Evolutionary conservation across 805 yeast species (phyloP).

Genomic region (Lipomyces yamanashiensis): DNA sequence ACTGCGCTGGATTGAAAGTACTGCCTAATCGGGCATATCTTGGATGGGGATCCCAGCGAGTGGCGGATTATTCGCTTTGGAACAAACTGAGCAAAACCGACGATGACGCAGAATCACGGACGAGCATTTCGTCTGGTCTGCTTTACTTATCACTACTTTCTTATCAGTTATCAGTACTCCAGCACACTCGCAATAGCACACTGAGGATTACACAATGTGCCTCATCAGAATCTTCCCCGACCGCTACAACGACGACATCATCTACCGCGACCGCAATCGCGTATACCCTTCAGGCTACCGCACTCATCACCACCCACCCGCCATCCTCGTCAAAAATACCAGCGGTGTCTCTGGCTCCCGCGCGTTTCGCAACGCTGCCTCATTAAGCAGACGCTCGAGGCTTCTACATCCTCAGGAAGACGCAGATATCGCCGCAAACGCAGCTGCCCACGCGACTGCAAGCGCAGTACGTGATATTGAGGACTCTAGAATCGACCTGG

Average conservation of each 20-base stretch:
- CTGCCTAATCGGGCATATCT: conserved; percentile 1
- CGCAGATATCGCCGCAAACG: conserved; percentile 9
- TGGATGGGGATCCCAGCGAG: background rate
- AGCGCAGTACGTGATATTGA: conserved; percentile 10
- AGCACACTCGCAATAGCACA: too few species aligned
- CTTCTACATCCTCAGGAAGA: background rate
- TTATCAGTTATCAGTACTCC: background rate
- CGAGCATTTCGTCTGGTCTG: background rate
- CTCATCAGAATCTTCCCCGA: conserved; percentile 1
- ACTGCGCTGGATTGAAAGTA: background rate
- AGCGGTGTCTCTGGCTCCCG: background rate
- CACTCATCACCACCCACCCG: background rate
- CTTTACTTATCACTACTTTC: background rate
- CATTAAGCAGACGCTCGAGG: background rate
- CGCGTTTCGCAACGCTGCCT: background rate
- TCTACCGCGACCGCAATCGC: conserved; percentile 4
- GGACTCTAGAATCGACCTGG: background rate
- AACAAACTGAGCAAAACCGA: too few species aligned
- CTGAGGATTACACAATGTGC: too few species aligned
- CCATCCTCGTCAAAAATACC: background rate
- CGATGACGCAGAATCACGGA: too few species aligned
- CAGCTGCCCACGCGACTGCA: conserved; percentile 15
- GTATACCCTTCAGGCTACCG: background rate
- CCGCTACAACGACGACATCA: conserved; percentile 6
- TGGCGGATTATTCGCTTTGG: background rate